A percentile compares a stretch with the other conserved stretches of the same genome.
Evolutionary conservation across 2,329 filamentous ascomycete species (phyloP).

Genomic region (Bimuria novae-zelandiae): DNA sequence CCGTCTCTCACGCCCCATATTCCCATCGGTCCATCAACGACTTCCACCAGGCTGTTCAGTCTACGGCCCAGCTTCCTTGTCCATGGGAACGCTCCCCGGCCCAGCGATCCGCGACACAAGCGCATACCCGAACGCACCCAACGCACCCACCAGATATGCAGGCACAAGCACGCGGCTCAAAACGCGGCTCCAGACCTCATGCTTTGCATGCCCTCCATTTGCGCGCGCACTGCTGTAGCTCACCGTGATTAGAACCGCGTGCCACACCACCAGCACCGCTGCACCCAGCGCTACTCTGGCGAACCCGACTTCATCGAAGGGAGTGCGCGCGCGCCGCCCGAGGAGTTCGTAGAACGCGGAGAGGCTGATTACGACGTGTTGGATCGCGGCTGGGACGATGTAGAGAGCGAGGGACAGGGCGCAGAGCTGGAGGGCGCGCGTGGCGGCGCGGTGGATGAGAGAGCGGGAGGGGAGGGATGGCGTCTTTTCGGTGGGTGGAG

Average conservation of each 20-base stretch:
- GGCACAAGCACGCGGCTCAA: no score
- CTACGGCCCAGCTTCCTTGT: no score
- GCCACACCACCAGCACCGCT: slow-evolving; percentile 21
- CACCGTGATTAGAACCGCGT: slow-evolving; percentile 12
- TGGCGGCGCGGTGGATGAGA: slow-evolving; percentile 11
- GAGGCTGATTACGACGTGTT: slow-evolving; percentile 18
- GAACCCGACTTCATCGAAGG: slow-evolving; percentile 8
- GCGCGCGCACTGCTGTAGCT: not conserved
- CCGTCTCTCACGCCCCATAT: no score
- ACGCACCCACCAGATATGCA: no score
- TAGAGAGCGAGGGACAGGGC: slow-evolving; percentile 18
- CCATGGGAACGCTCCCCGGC: no score
- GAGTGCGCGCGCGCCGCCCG: slow-evolving; percentile 21
- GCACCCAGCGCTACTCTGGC: slow-evolving; percentile 7
- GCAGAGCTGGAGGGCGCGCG: slow-evolving; percentile 17
- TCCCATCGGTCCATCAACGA: no score
- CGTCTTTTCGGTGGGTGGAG: not conserved
- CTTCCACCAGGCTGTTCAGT: no score
- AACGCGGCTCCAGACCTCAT: no score
- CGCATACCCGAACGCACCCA: no score
- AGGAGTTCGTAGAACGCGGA: slow-evolving; percentile 21
- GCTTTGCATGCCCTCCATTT: no score
- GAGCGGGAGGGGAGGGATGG: not conserved
- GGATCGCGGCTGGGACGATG: slow-evolving; percentile 19
- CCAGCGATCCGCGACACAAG: no score